phyloP scores from a whole-genome alignment of 106 monocot species.

The Hemerocallis citrina region DNA sequence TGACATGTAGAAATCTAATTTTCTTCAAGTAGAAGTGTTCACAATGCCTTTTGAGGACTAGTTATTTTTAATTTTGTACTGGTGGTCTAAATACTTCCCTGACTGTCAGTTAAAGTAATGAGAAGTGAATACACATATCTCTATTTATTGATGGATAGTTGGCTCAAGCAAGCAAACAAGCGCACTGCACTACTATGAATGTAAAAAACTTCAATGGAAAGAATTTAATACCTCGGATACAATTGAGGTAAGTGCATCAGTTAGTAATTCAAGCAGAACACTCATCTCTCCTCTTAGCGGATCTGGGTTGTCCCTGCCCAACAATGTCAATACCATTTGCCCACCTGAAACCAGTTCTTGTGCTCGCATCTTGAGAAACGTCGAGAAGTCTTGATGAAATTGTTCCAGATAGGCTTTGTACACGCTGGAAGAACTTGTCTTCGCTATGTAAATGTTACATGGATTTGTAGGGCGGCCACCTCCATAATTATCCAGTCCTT shows the following conservation, averaged over 20 bases:
- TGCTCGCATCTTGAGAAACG: background rate
- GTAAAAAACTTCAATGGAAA: background rate
- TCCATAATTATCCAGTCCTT: background rate
- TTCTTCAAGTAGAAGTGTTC: too few relatives aligned
- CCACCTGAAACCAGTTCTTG: background rate
- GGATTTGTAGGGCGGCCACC: background rate
- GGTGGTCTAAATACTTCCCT: too few relatives aligned
- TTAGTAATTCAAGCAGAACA: background rate
- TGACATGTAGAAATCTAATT: too few relatives aligned
- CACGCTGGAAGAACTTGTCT: constrained; percentile 3
- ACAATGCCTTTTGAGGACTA: too few relatives aligned
- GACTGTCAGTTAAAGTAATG: too few relatives aligned
- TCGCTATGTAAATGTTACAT: constrained; percentile 4
- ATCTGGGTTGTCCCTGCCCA: background rate
- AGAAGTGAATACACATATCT: background rate
- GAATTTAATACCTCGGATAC: background rate
- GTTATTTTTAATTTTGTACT: too few relatives aligned
- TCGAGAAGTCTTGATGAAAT: constrained; percentile 5
- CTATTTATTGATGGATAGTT: background rate
- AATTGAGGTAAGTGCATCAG: constrained; percentile 1
- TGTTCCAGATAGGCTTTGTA: constrained; percentile 2
- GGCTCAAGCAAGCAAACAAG: background rate
- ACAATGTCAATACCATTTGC: background rate
- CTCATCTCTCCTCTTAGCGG: background rate
- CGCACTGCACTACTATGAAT: too few relatives aligned